These are phyloP conservation scores for Beauveria rudraprayagi DNA, from an alignment of 2,329 filamentous ascomycete species.

Conservation along the genomic window DNA sequence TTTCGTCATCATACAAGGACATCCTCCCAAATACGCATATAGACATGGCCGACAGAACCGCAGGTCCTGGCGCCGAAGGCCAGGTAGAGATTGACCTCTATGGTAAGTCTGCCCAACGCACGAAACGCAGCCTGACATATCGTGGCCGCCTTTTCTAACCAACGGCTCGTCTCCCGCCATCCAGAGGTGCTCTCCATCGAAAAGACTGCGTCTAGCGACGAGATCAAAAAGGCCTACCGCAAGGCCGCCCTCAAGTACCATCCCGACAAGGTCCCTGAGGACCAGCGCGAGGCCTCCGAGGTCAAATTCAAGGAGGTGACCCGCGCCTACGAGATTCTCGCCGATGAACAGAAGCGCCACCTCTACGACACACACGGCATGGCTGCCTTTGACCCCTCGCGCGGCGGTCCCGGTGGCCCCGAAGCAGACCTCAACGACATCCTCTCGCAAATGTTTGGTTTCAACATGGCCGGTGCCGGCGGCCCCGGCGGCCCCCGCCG, in stretches of 20 bases:
- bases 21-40: background rate
- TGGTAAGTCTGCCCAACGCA: constrained; percentile 28
- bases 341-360: constrained; percentile 86
- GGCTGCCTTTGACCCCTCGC: constrained; percentile 80
- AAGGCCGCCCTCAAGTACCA: constrained; percentile 87
- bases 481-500: constrained; percentile 45
- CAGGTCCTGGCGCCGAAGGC: constrained; percentile 10
- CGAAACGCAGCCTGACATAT: background rate
- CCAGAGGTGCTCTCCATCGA: constrained; percentile 73
- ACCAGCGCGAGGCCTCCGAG: constrained; percentile 77
- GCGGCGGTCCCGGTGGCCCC: constrained; percentile 57
- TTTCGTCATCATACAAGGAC: background rate
- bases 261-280: constrained; percentile 89
- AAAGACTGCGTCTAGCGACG: constrained; percentile 61
- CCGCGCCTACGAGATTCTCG: constrained; percentile 95
- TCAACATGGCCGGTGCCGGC: constrained; percentile 55
- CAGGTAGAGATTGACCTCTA: constrained; percentile 52
- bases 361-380: constrained; percentile 93
- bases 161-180: constrained; percentile 12
- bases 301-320: constrained; percentile 87
- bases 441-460: constrained; percentile 83
- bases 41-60: constrained; percentile 8
- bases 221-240: constrained; percentile 94
- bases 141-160: background rate
- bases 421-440: constrained; percentile 87